Evolutionary conservation across 192 early-diverging fungal species (phyloP), one percentile per base, ranked within the genome.

Genomic region (Gonapodya sp.): DNA sequence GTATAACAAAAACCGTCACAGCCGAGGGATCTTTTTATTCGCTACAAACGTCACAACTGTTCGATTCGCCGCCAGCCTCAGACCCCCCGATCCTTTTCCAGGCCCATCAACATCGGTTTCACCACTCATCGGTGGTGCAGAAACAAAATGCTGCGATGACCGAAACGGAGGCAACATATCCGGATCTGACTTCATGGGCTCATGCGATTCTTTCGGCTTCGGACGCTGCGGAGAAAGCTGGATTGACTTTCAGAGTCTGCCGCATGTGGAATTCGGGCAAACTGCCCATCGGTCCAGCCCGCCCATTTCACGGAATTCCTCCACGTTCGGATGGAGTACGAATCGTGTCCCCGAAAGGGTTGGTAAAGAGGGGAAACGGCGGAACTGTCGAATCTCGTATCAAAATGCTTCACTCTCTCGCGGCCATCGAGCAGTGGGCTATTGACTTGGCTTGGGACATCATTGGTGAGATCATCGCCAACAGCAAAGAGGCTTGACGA

Each of bases 351-450:
- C 75, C 75, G 2, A 77, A 31, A 33, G 30, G 31, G 8, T 18
- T 77, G 30, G 18, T 14, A 8, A 77, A 33, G 31, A 16, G 75
- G 30, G 75, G 75, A 77, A 32, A 32, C 8, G 75, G 75, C 2
- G 46, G 46, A 24, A 77, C 18, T 33, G 75, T 32, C 83, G 86
- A 81, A 24, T 87, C 86, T 36, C 87, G 92, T 35, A 87, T 92
- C 31, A 85, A 84, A 0, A 93, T 93, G 36, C 81, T 93, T 31
- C 92, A 93, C 77, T 83, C 90, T 1, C 81, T 93, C 30, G 91
- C 90, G 2, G 89, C 87, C 34, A 87, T 93, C n/a, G 92, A 93
- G 80, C 89, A 90, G 36, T 93, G 91, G 91, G 92, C 92, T 33
- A 91, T 93, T 73, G 92, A 93, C 79, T 86, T 92, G 0, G 91